A percentile compares a stretch with the other conserved stretches of the same genome.
phyloP scores from a whole-genome alignment of 768 basidiomycete genomes.

The Lactarius quietus region DNA sequence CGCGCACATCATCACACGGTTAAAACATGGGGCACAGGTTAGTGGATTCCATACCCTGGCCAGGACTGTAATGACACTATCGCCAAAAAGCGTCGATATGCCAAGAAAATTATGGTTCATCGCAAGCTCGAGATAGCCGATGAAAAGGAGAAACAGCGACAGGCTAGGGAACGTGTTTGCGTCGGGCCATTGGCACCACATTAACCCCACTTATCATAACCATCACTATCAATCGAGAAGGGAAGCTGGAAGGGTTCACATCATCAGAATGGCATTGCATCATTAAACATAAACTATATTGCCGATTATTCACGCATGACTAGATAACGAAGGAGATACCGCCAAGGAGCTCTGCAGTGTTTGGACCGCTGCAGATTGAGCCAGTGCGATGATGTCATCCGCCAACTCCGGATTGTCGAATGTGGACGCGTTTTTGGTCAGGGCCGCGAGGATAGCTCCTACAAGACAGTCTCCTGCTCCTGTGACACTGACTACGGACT shows the following conservation, averaged over 20 bases:
- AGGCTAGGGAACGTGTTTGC: slow-evolving; percentile 51
- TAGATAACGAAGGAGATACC: slow-evolving; percentile 61
- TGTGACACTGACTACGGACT: slow-evolving; percentile 63
- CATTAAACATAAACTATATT: slow-evolving; percentile 1
- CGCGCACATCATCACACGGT: slow-evolving; percentile 69
- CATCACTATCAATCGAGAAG: neutral
- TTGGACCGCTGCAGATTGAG: slow-evolving; percentile 63
- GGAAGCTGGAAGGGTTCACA: neutral
- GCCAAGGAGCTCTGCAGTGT: slow-evolving; percentile 56
- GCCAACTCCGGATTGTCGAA: slow-evolving; percentile 48
- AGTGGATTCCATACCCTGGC: slow-evolving; percentile 14
- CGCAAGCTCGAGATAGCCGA: slow-evolving; percentile 35
- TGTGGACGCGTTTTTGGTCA: slow-evolving; percentile 42
- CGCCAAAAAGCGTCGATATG: slow-evolving; percentile 47
- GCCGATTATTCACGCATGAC: slow-evolving; percentile 19
- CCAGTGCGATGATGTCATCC: slow-evolving; percentile 44
- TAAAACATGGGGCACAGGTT: slow-evolving; percentile 76
- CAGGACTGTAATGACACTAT: neutral
- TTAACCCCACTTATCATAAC: neutral
- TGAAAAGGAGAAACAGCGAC: slow-evolving; percentile 50
- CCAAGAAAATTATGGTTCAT: slow-evolving; percentile 46
- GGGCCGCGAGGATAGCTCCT: slow-evolving; percentile 70
- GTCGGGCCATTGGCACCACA: slow-evolving; percentile 51
- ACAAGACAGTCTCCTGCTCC: slow-evolving; percentile 93
- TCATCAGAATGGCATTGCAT: neutral